A percentile compares a stretch with the other conserved stretches of the same genome.
Conservation (phyloP, 257 asterid species). For the Solanum paucissectum region DNA sequence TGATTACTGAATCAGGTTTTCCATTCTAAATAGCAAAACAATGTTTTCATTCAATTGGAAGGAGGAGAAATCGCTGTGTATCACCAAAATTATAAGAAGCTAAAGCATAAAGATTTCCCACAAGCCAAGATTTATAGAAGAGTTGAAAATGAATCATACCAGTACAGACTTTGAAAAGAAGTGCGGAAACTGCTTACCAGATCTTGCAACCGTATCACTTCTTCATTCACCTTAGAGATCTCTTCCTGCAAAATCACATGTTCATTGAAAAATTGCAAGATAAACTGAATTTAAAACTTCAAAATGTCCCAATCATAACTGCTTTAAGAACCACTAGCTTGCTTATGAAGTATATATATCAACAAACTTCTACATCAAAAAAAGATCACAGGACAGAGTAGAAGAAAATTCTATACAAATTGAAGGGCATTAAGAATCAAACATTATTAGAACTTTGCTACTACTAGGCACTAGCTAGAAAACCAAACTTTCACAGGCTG, state of each 20-base stretch:
- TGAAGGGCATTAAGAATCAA: background rate
- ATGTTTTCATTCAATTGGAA: background rate
- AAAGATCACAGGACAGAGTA: background rate
- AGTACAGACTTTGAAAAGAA: background rate
- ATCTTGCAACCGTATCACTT: constrained; percentile 46
- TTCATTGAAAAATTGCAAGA: background rate
- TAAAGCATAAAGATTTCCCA: background rate
- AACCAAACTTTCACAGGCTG: background rate
- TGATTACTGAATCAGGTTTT: background rate
- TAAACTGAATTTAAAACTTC: background rate
- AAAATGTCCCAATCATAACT: background rate
- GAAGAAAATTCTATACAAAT: background rate
- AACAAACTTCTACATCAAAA: background rate
- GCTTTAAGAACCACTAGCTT: background rate
- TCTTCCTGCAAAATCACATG: constrained; percentile 46
- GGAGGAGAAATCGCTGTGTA: background rate
- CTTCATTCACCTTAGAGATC: constrained; percentile 49
- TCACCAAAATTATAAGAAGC: background rate
- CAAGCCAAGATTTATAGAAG: background rate
- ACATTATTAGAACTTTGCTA: background rate
- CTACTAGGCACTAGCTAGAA: background rate
- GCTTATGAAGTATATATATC: background rate
- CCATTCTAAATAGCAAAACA: background rate
- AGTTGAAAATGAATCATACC: background rate
- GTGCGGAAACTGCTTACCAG: constrained; percentile 26